Percentiles rank a stretch among this genome's conserved stretches.
Evolutionary conservation across 2,329 filamentous ascomycete genomes (phyloP).

Genomic region (Hymenoscyphus albidus): DNA sequence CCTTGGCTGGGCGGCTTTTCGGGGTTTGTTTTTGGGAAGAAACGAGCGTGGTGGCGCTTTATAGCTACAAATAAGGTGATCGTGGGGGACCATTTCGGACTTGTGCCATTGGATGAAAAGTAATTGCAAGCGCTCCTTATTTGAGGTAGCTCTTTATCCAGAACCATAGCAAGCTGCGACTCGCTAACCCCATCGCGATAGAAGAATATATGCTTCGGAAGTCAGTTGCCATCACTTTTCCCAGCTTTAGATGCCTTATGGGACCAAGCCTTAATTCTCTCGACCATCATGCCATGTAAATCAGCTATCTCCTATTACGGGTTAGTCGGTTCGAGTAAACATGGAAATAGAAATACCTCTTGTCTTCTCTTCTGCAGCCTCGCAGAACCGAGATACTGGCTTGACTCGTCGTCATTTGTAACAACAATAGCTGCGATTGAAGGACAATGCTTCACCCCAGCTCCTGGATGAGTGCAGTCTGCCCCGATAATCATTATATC

Average conservation of each 20-base stretch:
- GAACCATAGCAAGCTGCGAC: conserved; percentile 32
- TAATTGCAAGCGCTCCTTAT: conserved; percentile 24
- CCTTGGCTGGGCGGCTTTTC: too few relatives aligned
- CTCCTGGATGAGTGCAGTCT: conserved; percentile 77
- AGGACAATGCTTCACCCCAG: neutral
- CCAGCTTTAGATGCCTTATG: neutral
- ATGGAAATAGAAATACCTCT: neutral
- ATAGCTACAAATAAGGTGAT: conserved; percentile 35
- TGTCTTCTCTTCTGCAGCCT: conserved; percentile 50
- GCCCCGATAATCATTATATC: conserved; percentile 82
- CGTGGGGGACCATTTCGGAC: conserved; percentile 10
- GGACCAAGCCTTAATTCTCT: conserved; percentile 8
- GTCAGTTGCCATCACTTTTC: neutral
- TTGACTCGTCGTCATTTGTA: conserved; percentile 29
- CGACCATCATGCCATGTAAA: conserved; percentile 15
- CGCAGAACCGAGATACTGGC: conserved; percentile 70
- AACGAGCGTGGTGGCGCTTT: conserved; percentile 42
- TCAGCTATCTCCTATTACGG: conserved; percentile 37
- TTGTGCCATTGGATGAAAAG: conserved; percentile 15
- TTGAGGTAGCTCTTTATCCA: conserved; percentile 29
- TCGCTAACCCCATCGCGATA: conserved; percentile 38
- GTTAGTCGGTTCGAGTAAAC: neutral
- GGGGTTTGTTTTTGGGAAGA: conserved; percentile 32
- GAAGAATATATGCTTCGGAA: conserved; percentile 3
- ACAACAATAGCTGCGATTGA: conserved; percentile 14